Base-by-base conservation (phyloP, 2,329 filamentous ascomycete species). In the Colletotrichum magnum region DNA sequence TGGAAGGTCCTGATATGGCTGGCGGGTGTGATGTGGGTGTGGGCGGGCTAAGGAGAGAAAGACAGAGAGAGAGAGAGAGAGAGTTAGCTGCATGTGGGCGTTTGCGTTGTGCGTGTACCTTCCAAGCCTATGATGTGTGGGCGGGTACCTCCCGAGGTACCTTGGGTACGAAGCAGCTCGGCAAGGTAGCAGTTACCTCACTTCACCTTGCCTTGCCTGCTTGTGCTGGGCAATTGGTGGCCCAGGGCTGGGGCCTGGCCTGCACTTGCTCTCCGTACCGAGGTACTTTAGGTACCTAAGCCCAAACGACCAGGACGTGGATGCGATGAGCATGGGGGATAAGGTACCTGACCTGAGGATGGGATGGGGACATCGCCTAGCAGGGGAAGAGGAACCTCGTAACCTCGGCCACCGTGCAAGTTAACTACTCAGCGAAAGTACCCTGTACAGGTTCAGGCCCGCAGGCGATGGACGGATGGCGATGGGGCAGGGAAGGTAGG, bases 91-190 rank as follows among this genome's bases (percentile, higher is more conserved):
- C 54, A 53, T 24, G 65, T 36, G 66, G 50, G 62, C 43, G 53
- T 41, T 57, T 52, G 58, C 32, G 58, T 50, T 36, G 45, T 67
- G 58, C 51, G 43, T 16, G 64, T 18, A 28, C 26, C 32, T 36
- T 9, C 32, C 32, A 36, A 15, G 57, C 26, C 18, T 41, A 39
- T 53, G 59, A 10, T 43, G 59, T 36, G 66, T 66, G 54, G 62
- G 56, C 62, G 56, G 62, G 32, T 66, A 69, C 66, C 66, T 66
- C 56, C n/a, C 7, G 32, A 66, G 41, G 62, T 69, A 66, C 45
- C 56, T 54, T 43, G 10, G 18, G 32, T 36, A 16, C 3, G 39
- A 4, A 24, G 21, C 21, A 24, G 47, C 26, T 26, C 2, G 47
- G n/a, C 6, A 50, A 50, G 9, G 47, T n/a, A 24, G 32, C 7